Base-by-base conservation (phyloP, 176 grass and related monocot species). In the Leersia perrieri region DNA sequence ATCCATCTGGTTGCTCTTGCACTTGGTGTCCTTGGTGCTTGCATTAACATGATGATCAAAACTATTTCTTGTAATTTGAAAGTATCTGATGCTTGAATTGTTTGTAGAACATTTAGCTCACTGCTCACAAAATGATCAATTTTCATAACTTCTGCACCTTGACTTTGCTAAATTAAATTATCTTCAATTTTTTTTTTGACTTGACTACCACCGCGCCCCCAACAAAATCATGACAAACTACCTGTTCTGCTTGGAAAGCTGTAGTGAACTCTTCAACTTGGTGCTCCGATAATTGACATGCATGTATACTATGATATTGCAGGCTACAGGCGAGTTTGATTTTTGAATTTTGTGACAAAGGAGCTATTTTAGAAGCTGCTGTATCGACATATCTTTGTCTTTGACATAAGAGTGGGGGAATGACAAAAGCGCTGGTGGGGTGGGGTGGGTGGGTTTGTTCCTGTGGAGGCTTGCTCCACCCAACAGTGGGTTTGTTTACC, bases 241-340 rank as follows among this genome's bases (percentile, higher is more conserved):
- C 5, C 11, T 69, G 16, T 74, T 41, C 20, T 25, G 9, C 23
- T 41, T 60, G 1, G 20, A 28, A 57, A 39, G 14, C 14, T 49
- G 30, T 12, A 27, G 32, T 23, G 11, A 1, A 1, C 33, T 35
- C 11, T 25, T n/a, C n/a, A n/a, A 27, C 40, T 16, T 72, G 22
- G 11, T 66, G 11, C 33, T 60, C 5, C 58, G 22, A 7, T 85
- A 33, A 40, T 64, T 79, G 60, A 88, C 33, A 36, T 60, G 13
- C 23, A 74, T 72, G 42, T 75, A 73, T 32, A 27, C 51, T 45
- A 27, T 28, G 60, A 70, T 76, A 34, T 76, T 83, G 78, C 85
- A 94, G 88, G 91, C 88, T 1, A 84, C 74, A 4, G 91, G 91
- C 4, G 91, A 90, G 79, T 94, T 94, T 64, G 85, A 94, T 45